phyloP scores from a whole-genome alignment of 768 basidiomycete genomes.

The Russula sp. region DNA sequence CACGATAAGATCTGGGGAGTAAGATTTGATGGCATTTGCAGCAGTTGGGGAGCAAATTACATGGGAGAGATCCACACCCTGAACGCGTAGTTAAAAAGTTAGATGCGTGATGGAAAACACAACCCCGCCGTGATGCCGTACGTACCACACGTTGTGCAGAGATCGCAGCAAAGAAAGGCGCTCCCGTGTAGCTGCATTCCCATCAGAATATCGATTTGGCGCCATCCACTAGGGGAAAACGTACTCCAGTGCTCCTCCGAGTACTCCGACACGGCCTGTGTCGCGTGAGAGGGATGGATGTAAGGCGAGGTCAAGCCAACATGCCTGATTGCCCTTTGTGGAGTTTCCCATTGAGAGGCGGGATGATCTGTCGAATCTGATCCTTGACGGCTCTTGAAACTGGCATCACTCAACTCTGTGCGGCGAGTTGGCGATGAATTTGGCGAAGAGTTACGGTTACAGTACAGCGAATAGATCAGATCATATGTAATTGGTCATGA shows the following conservation, averaged over 20 bases:
- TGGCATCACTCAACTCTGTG: constrained; percentile 39
- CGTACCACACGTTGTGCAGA: constrained; percentile 79
- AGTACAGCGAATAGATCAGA: too few relatives aligned
- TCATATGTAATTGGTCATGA: background rate
- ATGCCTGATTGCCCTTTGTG: constrained; percentile 94
- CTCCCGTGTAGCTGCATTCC: constrained; percentile 78
- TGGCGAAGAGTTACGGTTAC: too few relatives aligned
- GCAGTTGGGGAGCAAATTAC: constrained; percentile 95
- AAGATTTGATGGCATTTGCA: constrained; percentile 90
- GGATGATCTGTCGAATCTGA: constrained; percentile 77
- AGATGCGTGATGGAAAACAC: background rate
- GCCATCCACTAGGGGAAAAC: constrained; percentile 26
- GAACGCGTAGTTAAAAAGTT: background rate
- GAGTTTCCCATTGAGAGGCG: constrained; percentile 78
- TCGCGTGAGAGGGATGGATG: background rate
- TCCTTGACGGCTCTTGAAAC: constrained; percentile 53
- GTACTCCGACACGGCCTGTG: constrained; percentile 80
- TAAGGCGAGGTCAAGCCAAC: constrained; percentile 19
- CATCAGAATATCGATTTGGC: background rate
- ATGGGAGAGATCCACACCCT: constrained; percentile 94
- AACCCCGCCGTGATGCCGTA: constrained; percentile 9
- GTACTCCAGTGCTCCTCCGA: constrained; percentile 92
- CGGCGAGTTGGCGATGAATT: too few relatives aligned
- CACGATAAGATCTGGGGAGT: constrained; percentile 95
- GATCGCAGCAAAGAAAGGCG: constrained; percentile 93